phyloP scores from a whole-genome alignment of 2,329 filamentous ascomycete species.

The Venturia nashicola region DNA sequence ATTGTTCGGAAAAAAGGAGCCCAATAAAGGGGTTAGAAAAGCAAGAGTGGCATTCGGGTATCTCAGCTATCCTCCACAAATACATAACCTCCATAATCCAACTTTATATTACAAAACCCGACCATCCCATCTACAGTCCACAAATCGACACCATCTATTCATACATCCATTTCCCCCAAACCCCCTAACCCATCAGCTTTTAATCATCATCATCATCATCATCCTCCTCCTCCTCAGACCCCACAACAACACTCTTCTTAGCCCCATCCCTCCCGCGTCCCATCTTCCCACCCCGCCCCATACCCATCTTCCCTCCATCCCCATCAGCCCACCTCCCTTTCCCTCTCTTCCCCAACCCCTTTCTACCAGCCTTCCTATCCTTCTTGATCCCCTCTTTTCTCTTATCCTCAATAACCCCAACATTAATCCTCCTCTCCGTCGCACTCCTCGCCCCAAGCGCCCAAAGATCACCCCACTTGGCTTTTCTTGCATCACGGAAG shows the following conservation, averaged over 20 bases:
- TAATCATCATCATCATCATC: not conserved
- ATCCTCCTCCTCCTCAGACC: not conserved
- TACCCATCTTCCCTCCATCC: conserved; percentile 1
- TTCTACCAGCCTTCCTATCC: not conserved
- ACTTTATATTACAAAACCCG: not conserved
- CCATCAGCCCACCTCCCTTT: conserved; percentile 1
- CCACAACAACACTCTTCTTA: not conserved
- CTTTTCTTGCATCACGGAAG: conserved; percentile 86
- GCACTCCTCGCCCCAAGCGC: conserved; percentile 48
- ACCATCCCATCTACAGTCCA: too few relatives aligned
- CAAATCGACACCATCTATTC: not conserved
- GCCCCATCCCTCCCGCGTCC: not conserved
- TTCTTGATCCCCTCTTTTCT: not conserved
- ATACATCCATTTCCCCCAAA: not conserved
- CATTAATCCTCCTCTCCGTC: not conserved
- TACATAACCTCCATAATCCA: not conserved
- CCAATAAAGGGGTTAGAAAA: not conserved
- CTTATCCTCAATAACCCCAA: not conserved
- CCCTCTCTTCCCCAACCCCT: not conserved
- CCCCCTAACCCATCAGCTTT: not conserved
- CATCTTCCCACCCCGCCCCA: not conserved
- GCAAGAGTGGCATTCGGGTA: not conserved
- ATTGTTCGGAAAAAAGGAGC: too few relatives aligned
- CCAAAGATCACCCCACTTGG: conserved; percentile 88
- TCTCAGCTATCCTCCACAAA: not conserved